phyloP scores from a whole-genome alignment of 208 protist species.

The Leishmania mexicana region DNA sequence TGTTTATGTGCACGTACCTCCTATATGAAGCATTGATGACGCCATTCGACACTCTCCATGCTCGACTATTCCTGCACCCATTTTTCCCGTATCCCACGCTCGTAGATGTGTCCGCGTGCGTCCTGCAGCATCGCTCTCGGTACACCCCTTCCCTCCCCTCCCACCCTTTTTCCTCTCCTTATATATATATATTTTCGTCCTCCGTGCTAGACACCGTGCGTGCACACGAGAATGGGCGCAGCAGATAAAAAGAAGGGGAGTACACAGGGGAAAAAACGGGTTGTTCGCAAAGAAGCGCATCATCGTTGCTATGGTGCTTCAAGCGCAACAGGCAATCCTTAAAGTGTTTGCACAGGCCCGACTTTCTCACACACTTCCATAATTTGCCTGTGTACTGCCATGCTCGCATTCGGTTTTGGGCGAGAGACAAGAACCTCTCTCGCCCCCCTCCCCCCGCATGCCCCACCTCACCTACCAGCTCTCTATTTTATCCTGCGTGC shows the following conservation, averaged over 20 bases:
- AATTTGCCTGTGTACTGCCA: neutral
- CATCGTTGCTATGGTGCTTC: neutral
- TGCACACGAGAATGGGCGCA: neutral
- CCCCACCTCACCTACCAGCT: neutral
- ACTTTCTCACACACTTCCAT: neutral
- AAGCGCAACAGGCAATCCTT: neutral
- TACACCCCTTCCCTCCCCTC: neutral
- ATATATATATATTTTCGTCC: neutral
- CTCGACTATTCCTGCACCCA: neutral
- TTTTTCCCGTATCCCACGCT: neutral
- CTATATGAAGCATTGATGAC: neutral
- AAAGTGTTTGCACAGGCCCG: neutral
- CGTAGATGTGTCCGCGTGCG: neutral
- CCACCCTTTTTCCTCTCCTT: neutral
- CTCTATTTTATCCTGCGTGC: neutral
- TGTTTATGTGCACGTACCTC: neutral
- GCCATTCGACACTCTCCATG: neutral
- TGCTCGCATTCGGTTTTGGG: neutral
- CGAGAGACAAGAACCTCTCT: neutral
- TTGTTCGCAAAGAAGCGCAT: neutral
- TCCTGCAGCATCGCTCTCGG: neutral
- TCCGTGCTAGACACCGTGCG: too few relatives aligned
- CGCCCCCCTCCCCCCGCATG: neutral
- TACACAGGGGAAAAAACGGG: neutral
- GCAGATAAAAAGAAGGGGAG: neutral